Evolutionary conservation across 1,284 basidiomycete genomes (phyloP), one percentile per base, ranked within the genome.

Genomic region (Coniophora puteana): DNA sequence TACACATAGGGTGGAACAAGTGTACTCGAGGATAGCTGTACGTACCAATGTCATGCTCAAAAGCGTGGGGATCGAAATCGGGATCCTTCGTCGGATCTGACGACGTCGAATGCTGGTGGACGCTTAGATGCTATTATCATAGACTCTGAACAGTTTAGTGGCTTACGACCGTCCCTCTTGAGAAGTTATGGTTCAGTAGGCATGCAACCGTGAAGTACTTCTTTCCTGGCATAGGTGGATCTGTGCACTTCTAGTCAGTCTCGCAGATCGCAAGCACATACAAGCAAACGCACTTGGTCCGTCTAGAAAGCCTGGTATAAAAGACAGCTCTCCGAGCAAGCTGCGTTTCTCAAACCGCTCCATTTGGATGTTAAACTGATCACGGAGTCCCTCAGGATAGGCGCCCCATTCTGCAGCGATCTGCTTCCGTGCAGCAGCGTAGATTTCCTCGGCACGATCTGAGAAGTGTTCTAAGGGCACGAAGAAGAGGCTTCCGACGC

Each of bases 41-140:
- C 38, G 54, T 61, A 55, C 68, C 68, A 49, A 67, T 60, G 27
- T 62, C 53, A 27, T 69, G 56, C 28, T 57, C 62, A 47, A 72
- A 67, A 52, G 67, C 68, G 44, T 59, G 59, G 32, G 71, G 71
- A 42, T 73, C 65, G 22, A 70, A 53, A 28, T 52, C 49, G 1
- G 71, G 67, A 38, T 64, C 57, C n/a, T 54, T 60, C 3, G 44
- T 41, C 2, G 68, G 67, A 46, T 72, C 58, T 16, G 47, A 37
- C 4, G 61, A 64, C 3, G 50, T 57, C 14, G 65, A 57, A 40
- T 65, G 63, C 65, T 61, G 31, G 17, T 14, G 3, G 33, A 26
- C 20, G 20, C 8, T 3, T 30, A 21, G n/a, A 11, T 14, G 5
- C 17, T 14, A 12, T 13, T 16, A 14, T 5, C 14, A 17, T 26